These are phyloP conservation scores for Pseudogymnoascus sp. DNA, from an alignment of 2,329 filamentous ascomycete species.

Conservation along the genomic window DNA sequence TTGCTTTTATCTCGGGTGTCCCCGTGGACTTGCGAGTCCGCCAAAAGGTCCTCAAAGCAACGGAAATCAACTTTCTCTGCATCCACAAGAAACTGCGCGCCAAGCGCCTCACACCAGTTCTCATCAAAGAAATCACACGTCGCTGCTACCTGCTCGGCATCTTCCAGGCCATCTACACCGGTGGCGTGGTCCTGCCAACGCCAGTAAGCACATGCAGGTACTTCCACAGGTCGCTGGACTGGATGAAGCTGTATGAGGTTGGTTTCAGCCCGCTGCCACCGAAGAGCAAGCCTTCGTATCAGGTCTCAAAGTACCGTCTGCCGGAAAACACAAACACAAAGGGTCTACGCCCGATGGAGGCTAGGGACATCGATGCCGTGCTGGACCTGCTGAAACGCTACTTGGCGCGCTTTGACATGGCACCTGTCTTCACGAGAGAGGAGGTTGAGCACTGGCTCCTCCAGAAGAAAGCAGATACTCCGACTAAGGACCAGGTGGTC, in stretches of 20 bases:
- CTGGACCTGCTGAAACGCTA: slow-evolving; percentile 69
- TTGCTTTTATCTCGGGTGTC: slow-evolving; percentile 93
- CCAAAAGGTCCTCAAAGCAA: slow-evolving; percentile 64
- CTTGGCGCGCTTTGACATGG: slow-evolving; percentile 72
- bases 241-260: slow-evolving; percentile 91
- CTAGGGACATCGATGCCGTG: slow-evolving; percentile 70
- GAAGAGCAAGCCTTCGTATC: slow-evolving; percentile 75
- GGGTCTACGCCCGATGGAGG: slow-evolving; percentile 73
- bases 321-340: slow-evolving; percentile 65
- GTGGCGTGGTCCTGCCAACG: slow-evolving; percentile 80
- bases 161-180: slow-evolving; percentile 95
- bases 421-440: slow-evolving; percentile 69
- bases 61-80: slow-evolving; percentile 97
- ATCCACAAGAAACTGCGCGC: slow-evolving; percentile 96
- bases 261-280: slow-evolving; percentile 85
- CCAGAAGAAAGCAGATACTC: slow-evolving; percentile 54
- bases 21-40: slow-evolving; percentile 78
- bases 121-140: slow-evolving; percentile 97
- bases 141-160: slow-evolving; percentile 79
- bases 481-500: slow-evolving; percentile 69
- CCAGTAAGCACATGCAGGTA: slow-evolving; percentile 92
- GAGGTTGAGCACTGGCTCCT: slow-evolving; percentile 87
- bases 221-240: slow-evolving; percentile 89
- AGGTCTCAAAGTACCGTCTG: slow-evolving; percentile 79
- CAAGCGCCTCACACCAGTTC: slow-evolving; percentile 83